A percentile compares a stretch with the other conserved stretches of the same genome.
Conservation (phyloP, 2,329 filamentous ascomycete species). For the Colletotrichum zoysiae region DNA sequence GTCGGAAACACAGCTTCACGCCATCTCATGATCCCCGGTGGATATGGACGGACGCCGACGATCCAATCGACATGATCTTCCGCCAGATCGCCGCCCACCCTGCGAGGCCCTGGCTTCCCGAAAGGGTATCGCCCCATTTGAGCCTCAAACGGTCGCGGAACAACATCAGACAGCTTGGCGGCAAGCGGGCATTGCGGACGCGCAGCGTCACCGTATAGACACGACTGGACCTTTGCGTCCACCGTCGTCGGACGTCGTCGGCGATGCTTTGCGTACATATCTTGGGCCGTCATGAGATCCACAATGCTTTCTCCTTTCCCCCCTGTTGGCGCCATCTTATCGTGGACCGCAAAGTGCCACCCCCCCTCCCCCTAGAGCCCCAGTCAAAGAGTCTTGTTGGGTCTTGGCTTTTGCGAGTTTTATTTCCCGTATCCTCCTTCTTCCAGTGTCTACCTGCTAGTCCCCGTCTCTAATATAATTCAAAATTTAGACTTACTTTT, state of each 20-base stretch:
- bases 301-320: background rate
- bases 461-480: conserved; percentile 31
- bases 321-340: conserved; percentile 24
- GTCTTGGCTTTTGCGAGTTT: conserved; percentile 21
- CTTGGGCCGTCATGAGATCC: background rate
- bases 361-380: background rate
- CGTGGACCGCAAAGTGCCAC: conserved; percentile 15
- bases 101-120: conserved; percentile 14
- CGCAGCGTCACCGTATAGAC: conserved; percentile 1
- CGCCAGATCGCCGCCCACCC: conserved; percentile 34
- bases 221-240: background rate
- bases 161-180: conserved; percentile 39
- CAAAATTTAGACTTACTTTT: conserved; percentile 37
- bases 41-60: conserved; percentile 25
- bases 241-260: conserved; percentile 17
- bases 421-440: background rate
- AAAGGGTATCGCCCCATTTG: conserved; percentile 33
- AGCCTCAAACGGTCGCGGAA: conserved; percentile 41
- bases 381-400: conserved; percentile 11
- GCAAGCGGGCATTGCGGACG: conserved; percentile 17
- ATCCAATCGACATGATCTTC: conserved; percentile 41
- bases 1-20: conserved; percentile 39
- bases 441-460: conserved; percentile 22
- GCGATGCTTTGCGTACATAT: conserved; percentile 7
- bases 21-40: conserved; percentile 33